Evolutionary conservation across 2,329 filamentous ascomycete genomes (phyloP).

Genomic region (Camillea tinctor): DNA sequence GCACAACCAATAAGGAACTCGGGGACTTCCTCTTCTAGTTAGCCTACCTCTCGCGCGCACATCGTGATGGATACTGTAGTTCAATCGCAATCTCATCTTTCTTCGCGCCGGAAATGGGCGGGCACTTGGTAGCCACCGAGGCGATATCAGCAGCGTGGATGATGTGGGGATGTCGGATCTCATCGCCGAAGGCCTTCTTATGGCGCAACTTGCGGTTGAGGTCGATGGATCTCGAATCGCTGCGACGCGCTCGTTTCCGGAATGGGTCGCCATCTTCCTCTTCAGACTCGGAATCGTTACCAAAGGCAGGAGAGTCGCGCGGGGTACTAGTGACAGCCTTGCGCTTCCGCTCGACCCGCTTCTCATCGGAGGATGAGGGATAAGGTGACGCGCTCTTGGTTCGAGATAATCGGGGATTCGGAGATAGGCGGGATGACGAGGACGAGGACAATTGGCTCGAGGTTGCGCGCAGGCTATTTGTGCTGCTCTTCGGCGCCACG

Average conservation of each 20-base stretch:
- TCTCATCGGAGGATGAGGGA: constrained; percentile 32
- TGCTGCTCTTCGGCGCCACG: constrained; percentile 14
- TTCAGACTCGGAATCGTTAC: constrained; percentile 49
- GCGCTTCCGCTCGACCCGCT: constrained; percentile 43
- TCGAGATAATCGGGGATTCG: constrained; percentile 37
- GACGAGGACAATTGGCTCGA: constrained; percentile 29
- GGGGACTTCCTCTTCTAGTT: constrained; percentile 10
- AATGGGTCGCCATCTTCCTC: constrained; percentile 53
- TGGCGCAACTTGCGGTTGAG: constrained; percentile 47
- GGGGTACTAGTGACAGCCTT: constrained; percentile 39
- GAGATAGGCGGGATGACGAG: constrained; percentile 37
- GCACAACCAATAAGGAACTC: constrained; percentile 9
- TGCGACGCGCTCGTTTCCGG: constrained; percentile 48
- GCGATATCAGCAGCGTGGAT: constrained; percentile 60
- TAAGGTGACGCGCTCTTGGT: constrained; percentile 41
- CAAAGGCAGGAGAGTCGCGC: constrained; percentile 46
- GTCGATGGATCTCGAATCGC: constrained; percentile 43
- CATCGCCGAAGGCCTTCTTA: constrained; percentile 44
- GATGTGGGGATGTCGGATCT: constrained; percentile 43
- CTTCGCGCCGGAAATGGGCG: constrained; percentile 47
- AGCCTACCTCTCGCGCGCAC: constrained; percentile 63
- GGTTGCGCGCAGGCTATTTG: constrained; percentile 17
- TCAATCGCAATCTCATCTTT: constrained; percentile 59
- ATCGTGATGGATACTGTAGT: constrained; percentile 80
- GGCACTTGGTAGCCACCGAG: constrained; percentile 49